phyloP scores from a whole-genome alignment of 148 eudicot species.

The Oxyria digyna region DNA sequence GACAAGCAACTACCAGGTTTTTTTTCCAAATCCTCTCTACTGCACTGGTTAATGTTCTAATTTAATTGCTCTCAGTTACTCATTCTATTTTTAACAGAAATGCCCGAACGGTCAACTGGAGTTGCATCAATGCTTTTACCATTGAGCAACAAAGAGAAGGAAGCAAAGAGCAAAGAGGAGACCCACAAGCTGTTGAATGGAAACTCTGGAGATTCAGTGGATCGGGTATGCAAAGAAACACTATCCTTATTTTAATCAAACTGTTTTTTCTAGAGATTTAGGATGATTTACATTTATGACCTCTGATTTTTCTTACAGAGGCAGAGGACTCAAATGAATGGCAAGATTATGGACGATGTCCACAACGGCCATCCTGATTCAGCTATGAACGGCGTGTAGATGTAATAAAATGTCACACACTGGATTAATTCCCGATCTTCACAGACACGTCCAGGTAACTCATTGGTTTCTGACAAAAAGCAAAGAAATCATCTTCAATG shows the following conservation, averaged over 20 bases:
- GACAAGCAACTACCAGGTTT: constrained; percentile 83
- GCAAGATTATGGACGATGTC: constrained; percentile 48
- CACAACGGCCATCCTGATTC: constrained; percentile 34
- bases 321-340: constrained; percentile 66
- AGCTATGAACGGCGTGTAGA: constrained; percentile 51
- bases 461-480: not conserved
- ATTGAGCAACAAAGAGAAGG: constrained; percentile 50
- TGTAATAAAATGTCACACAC: not conserved
- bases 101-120: constrained; percentile 63
- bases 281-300: not conserved
- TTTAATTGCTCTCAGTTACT: no score
- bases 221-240: constrained; percentile 36
- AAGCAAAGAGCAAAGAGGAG: constrained; percentile 64
- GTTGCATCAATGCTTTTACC: constrained; percentile 50
- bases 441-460: not conserved
- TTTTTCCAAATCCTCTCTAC: not conserved
- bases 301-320: constrained; percentile 44
- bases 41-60: no score
- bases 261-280: not conserved
- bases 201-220: constrained; percentile 46
- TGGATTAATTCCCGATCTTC: not conserved
- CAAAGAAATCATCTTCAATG: not conserved
- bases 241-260: not conserved
- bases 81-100: constrained; percentile 31
- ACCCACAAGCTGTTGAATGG: constrained; percentile 70